Evolutionary conservation across 2,329 filamentous ascomycete species (phyloP).

Genomic region (Xylaria sp.): DNA sequence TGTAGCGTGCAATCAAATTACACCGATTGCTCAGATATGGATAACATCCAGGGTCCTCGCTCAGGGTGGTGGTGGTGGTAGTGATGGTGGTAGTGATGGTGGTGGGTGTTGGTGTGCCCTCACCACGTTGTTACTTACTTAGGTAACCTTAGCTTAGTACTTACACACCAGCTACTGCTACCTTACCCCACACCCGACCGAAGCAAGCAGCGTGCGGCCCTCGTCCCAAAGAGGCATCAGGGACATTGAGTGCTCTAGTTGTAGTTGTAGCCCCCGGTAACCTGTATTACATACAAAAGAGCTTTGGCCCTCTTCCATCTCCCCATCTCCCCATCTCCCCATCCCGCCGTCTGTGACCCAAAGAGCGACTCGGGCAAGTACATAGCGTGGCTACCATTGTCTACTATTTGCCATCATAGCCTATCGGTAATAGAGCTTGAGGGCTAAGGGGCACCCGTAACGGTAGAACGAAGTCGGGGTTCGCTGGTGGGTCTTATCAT

Average conservation of each 20-base stretch:
- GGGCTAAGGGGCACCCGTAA: neutral
- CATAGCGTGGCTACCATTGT: neutral
- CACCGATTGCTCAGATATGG: neutral
- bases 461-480: constrained; percentile 9
- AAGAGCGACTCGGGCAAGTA: no score
- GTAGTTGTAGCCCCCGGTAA: no score
- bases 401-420: no score
- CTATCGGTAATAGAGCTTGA: neutral
- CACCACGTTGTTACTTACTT: neutral
- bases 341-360: neutral
- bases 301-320: neutral
- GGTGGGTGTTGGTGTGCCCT: neutral
- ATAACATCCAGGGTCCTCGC: neutral
- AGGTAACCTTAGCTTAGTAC: no score
- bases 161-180: neutral
- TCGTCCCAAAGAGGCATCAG: neutral
- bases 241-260: no score
- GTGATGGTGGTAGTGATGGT: neutral
- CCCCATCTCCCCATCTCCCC: neutral
- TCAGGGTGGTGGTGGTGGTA: neutral
- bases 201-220: neutral
- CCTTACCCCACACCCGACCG: neutral
- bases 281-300: no score
- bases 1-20: no score
- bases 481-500: constrained; percentile 23